Base-by-base conservation (phyloP, 306 rosid species). In the Trifolium repens region DNA sequence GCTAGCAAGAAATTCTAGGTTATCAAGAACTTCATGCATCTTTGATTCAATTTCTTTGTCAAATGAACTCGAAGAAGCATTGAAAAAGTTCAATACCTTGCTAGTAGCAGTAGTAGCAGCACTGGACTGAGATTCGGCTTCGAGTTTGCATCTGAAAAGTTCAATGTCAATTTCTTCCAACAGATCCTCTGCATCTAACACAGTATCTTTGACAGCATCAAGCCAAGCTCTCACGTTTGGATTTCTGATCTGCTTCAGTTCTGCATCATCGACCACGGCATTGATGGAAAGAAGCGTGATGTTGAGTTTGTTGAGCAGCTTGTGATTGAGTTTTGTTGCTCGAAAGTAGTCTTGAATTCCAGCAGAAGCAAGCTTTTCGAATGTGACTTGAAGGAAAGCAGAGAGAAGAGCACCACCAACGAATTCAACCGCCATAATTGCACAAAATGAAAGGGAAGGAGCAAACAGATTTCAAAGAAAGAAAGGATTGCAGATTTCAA, bases 321-420 rank as follows among this genome's bases (percentile, higher is more conserved):
- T 32, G 6, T 61, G 39, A 4, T 74, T 34, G 15, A 61, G 69
- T 17, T 61, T 74, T 61, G 24, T 74, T 61, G 11, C n/a, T 0
- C n/a, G 50, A 32, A 74, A 74, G 61, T 27, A 61, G 49, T 7
- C 71, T 0, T 1, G 0, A 17, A 74, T 8, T 30, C 32, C 50
- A 26, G 42, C 12, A 75, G 80, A 78, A 24, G 81, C 64, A 5
- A 81, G 13, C 44, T 7, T 63, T 1, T 68, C 73, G 9, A 80
- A 78, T 4, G 74, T 42, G 15, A 30, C 78, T n/a, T 67, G 19
- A 32, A 86, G 53, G 37, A 79, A 55, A n/a, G 79, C 71, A 24
- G 76, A 75, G 40, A 75, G 70, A 71, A 83, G 49, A 42, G 82
- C 61, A 19, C 78, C 39, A 12, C 78, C 78, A 9, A 65, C 69